Evolutionary conservation across 2,329 filamentous ascomycete species (phyloP).

Genomic region (Colletotrichum musicola): DNA sequence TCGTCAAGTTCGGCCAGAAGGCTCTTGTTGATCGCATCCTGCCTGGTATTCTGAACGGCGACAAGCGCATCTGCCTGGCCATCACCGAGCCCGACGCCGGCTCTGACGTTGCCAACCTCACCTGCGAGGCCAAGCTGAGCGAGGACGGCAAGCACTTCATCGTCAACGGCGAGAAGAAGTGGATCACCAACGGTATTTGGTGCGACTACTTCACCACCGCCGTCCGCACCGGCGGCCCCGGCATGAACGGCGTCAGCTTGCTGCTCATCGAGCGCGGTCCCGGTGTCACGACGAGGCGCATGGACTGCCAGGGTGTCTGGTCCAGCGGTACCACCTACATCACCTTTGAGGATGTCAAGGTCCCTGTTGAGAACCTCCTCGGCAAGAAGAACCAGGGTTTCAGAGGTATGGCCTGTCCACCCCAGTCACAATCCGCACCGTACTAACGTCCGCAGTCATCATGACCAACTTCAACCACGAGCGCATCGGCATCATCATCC

Average conservation of each 20-base stretch:
- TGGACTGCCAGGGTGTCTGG: constrained; percentile 99
- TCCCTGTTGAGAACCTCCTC: constrained; percentile 97
- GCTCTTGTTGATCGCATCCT: constrained; percentile 87
- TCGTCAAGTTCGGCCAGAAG: constrained; percentile 93
- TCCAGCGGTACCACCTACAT: constrained; percentile 95
- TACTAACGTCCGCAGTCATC: constrained; percentile 71
- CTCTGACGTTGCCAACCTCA: constrained; percentile 93
- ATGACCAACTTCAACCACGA: constrained; percentile 99
- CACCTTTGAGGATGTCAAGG: constrained; percentile 99
- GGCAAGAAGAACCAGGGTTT: constrained; percentile 99
- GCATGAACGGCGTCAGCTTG: constrained; percentile 93
- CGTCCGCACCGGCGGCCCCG: constrained; percentile 86
- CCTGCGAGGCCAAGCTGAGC: constrained; percentile 93
- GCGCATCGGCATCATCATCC: constrained; percentile 98
- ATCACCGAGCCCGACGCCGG: constrained; percentile 98
- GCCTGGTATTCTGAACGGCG: constrained; percentile 87
- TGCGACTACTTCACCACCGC: constrained; percentile 97
- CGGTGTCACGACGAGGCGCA: constrained; percentile 91
- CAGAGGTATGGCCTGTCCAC: constrained; percentile 68
- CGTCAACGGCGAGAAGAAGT: constrained; percentile 99
- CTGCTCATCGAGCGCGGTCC: constrained; percentile 92
- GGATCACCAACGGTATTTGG: constrained; percentile 99
- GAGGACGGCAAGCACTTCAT: constrained; percentile 99
- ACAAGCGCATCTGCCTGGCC: constrained; percentile 97
- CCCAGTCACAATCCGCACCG: no score